A percentile compares a stretch with the other conserved stretches of the same genome.
phyloP scores from a whole-genome alignment of 768 basidiomycete genomes.

The Lactarius tabidus region DNA sequence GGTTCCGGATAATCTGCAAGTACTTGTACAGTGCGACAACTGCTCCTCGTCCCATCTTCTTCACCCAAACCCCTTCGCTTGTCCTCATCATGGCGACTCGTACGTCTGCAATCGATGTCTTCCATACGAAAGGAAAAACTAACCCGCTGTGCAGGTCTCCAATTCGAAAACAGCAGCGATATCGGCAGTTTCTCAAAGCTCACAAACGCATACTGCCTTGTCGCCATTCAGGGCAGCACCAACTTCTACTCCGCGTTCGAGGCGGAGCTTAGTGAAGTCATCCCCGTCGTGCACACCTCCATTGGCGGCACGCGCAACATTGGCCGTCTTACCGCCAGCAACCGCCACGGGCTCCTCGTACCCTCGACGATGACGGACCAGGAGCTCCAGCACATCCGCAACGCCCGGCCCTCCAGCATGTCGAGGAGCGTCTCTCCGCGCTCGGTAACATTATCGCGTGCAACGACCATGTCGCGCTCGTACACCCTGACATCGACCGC shows the following conservation, averaged over 20 bases:
- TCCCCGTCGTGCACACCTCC: constrained; percentile 94
- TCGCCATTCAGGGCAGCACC: constrained; percentile 88
- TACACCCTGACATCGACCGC: constrained; percentile 96
- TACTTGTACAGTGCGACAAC: background rate
- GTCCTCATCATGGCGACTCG: constrained; percentile 56
- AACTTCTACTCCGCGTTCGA: constrained; percentile 99
- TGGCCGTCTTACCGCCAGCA: constrained; percentile 93
- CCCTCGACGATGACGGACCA: constrained; percentile 96
- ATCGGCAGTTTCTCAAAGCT: constrained; percentile 97
- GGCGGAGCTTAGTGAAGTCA: constrained; percentile 85
- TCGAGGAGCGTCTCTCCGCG: constrained; percentile 95
- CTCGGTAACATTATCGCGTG: constrained; percentile 98
- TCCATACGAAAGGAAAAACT: background rate
- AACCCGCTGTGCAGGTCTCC: constrained; percentile 51
- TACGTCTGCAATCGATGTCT: constrained; percentile 34
- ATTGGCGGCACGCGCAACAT: constrained; percentile 94
- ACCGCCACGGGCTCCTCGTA: constrained; percentile 95
- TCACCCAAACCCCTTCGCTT: background rate
- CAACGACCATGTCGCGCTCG: constrained; percentile 98
- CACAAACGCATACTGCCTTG: constrained; percentile 97
- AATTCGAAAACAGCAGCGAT: constrained; percentile 93
- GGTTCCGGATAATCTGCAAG: background rate
- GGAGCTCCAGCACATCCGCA: constrained; percentile 95
- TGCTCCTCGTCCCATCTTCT: background rate
- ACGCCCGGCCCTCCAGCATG: constrained; percentile 87